Base-by-base conservation (phyloP, 441 rosid genomes). In the Jatropha multifida region DNA sequence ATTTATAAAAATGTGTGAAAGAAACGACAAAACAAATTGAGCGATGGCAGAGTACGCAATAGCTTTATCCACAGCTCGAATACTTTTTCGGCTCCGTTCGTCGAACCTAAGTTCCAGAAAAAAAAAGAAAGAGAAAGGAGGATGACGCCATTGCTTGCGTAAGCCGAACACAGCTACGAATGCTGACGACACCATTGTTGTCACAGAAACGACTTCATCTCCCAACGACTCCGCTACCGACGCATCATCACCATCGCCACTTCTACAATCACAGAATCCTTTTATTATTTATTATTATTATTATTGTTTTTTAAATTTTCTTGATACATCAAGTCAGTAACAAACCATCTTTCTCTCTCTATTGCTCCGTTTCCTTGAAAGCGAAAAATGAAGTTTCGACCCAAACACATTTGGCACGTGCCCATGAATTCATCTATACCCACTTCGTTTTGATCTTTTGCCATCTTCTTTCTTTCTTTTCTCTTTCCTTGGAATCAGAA, bases 121-220 rank as follows among this genome's bases (percentile, higher is more conserved):
- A 5, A 27, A 65, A 23, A 56, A 41, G 15, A 66, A 65, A 0
- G 6, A 18, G 42, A 58, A 69, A 76, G 51, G 42, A 23, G 1
- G 59, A 4, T 74, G 82, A 82, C 85, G 88, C 76, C 84, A 82
- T 64, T 41, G 87, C 14, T 55, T 75, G 76, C 89, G 81, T 78
- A 74, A 85, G 62, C 73, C 52, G 20, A 69, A 75, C 76, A 75
- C 79, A 79, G 80, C 92, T 41, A 72, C 73, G 7, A 44, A 9
- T 41, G 85, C 81, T 79, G 85, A 87, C 88, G 77, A 56, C 70
- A 77, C 4, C 37, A 12, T 40, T 12, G 4, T 1, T 83, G 89
- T 86, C 89, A 86, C 70, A 69, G 0, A 69, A 79, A 86, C 88
- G 83, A 88, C 89, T 84, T 86, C 90, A 86, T 71, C 78, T 55